A percentile compares a stretch with the other conserved stretches of the same genome.
Evolutionary conservation across 139 green algal species (phyloP).

Genomic region (Pleodorina starrii): DNA sequence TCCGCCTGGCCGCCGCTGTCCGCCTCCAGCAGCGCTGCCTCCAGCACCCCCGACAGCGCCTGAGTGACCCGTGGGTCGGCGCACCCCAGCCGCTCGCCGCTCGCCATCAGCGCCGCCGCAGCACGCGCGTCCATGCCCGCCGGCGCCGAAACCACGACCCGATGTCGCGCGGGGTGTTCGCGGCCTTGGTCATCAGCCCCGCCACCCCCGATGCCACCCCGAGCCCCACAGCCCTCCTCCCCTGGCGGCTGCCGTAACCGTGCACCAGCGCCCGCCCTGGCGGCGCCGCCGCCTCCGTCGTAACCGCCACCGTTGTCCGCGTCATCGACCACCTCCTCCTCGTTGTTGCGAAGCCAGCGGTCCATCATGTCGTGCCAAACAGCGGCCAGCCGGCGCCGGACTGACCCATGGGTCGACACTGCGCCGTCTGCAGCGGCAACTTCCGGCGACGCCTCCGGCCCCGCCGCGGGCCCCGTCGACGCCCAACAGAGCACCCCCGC

Average conservation of each 20-base stretch:
- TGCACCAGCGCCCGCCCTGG: too few species aligned
- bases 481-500: not conserved
- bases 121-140: not conserved
- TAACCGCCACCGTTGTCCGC: not conserved
- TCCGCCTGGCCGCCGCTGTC: not conserved
- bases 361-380: not conserved
- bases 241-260: too few species aligned
- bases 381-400: not conserved
- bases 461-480: not conserved
- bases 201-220: not conserved
- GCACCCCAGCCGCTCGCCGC: not conserved
- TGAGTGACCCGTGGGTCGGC: not conserved
- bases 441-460: not conserved
- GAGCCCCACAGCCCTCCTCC: not conserved
- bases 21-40: not conserved
- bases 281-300: not conserved
- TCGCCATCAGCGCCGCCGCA: not conserved
- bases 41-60: slow-evolving; percentile 5
- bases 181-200: too few species aligned
- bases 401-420: not conserved
- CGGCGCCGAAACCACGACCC: not conserved
- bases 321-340: not conserved
- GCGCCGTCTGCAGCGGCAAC: not conserved
- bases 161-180: too few species aligned
- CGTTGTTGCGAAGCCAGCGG: not conserved